Conservation (phyloP, 2,329 filamentous ascomycete species). For the Falciphora oryzae region DNA sequence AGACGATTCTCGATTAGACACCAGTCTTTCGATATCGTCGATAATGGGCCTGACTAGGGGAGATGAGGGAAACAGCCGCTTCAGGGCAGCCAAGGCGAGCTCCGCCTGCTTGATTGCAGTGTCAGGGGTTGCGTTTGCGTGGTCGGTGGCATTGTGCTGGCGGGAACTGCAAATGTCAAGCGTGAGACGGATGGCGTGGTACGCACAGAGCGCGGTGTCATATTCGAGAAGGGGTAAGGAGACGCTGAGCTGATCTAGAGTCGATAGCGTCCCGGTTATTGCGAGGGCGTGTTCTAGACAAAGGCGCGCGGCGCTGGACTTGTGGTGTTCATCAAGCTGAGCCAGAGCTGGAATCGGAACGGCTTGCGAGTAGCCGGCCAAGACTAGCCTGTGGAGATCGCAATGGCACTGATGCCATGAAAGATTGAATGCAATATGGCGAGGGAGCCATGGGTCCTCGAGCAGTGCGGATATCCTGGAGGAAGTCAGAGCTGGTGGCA, state of each 20-base stretch:
- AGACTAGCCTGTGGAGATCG: slow-evolving; percentile 42
- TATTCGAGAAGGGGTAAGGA: slow-evolving; percentile 28
- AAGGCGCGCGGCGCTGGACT: slow-evolving; percentile 21
- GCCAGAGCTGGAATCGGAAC: slow-evolving; percentile 35
- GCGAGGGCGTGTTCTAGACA: slow-evolving; percentile 33
- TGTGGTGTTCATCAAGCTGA: slow-evolving; percentile 36
- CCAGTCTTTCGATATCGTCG: slow-evolving; percentile 18
- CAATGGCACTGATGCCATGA: slow-evolving; percentile 48
- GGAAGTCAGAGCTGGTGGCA: slow-evolving; percentile 14
- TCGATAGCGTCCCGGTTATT: slow-evolving; percentile 29
- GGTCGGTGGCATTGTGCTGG: slow-evolving; percentile 9
- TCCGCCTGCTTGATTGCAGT: slow-evolving; percentile 22
- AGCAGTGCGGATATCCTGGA: slow-evolving; percentile 12
- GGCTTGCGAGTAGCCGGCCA: slow-evolving; percentile 42
- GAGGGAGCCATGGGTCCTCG: slow-evolving; percentile 11
- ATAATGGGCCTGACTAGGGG: slow-evolving; percentile 22
- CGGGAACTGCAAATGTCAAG: slow-evolving; percentile 21
- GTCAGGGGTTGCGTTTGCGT: slow-evolving; percentile 16
- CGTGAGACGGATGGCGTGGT: slow-evolving; percentile 33
- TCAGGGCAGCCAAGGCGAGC: slow-evolving; percentile 21
- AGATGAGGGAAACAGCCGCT: slow-evolving; percentile 22
- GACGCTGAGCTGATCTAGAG: slow-evolving; percentile 22
- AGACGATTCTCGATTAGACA: neutral
- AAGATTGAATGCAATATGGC: slow-evolving; percentile 42
- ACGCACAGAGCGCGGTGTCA: slow-evolving; percentile 36